phyloP scores from a whole-genome alignment of 768 basidiomycete species.

The Rhizopogon vinicolor region DNA sequence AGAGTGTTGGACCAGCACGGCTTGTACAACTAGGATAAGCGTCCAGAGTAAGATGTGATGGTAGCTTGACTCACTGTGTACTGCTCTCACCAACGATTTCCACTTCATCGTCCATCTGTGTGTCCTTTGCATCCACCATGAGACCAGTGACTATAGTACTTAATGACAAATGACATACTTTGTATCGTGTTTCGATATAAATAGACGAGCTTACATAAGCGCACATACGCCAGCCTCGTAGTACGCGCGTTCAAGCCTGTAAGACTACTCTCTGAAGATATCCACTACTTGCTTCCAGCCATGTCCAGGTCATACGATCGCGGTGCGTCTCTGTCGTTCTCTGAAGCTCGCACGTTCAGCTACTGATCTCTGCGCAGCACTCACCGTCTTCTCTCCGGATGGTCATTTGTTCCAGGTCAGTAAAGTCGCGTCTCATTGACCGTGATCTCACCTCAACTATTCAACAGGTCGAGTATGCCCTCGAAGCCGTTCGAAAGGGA shows the following conservation, averaged over 20 bases:
- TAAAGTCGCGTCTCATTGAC: slow-evolving; percentile 22
- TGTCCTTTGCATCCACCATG: too few species aligned
- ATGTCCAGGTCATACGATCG: slow-evolving; percentile 98
- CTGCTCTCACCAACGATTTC: slow-evolving; percentile 14
- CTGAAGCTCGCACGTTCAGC: background rate
- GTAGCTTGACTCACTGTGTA: slow-evolving; percentile 5
- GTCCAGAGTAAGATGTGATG: background rate
- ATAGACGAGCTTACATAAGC: slow-evolving; percentile 21
- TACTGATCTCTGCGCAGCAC: slow-evolving; percentile 47
- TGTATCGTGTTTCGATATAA: background rate
- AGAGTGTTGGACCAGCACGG: slow-evolving; percentile 22
- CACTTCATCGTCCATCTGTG: slow-evolving; percentile 18
- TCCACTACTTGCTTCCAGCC: slow-evolving; percentile 3
- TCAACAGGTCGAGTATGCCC: slow-evolving; percentile 92
- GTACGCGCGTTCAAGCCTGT: slow-evolving; percentile 44
- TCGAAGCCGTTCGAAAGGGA: slow-evolving; percentile 96
- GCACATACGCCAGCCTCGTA: slow-evolving; percentile 20
- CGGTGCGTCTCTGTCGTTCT: slow-evolving; percentile 47
- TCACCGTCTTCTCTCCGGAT: slow-evolving; percentile 98
- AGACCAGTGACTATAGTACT: too few species aligned
- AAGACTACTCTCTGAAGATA: slow-evolving; percentile 1
- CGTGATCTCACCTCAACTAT: slow-evolving; percentile 14
- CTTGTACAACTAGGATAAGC: slow-evolving; percentile 3
- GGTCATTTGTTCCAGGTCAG: slow-evolving; percentile 95
- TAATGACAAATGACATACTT: background rate